A percentile compares a stretch with the other conserved stretches of the same genome.
Evolutionary conservation across 1,284 basidiomycete species (phyloP).

Genomic region (Gomphus bonarii): DNA sequence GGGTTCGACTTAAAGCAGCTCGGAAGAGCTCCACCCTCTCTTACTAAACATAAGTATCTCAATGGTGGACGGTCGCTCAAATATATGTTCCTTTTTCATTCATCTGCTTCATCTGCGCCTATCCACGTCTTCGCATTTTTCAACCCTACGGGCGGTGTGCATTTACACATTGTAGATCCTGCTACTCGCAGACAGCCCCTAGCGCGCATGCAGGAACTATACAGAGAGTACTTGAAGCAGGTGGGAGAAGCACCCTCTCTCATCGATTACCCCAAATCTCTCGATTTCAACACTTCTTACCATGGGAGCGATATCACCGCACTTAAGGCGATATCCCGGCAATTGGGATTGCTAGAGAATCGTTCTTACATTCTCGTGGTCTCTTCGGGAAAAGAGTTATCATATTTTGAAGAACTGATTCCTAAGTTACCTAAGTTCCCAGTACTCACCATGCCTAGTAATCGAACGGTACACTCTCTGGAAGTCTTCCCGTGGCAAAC

Average conservation of each 20-base stretch:
- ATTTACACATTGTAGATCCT: conserved; percentile 86
- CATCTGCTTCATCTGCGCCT: conserved; percentile 57
- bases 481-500: conserved; percentile 75
- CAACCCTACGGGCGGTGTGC: conserved; percentile 59
- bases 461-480: conserved; percentile 61
- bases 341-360: conserved; percentile 67
- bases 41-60: conserved; percentile 67
- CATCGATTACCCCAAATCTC: conserved; percentile 62
- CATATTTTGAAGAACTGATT: conserved; percentile 74
- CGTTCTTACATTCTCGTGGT: conserved; percentile 69
- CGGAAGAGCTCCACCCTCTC: conserved; percentile 47
- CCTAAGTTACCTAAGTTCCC: conserved; percentile 81
- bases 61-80: conserved; percentile 64
- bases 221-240: conserved; percentile 46
- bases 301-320: conserved; percentile 75
- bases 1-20: conserved; percentile 87
- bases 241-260: conserved; percentile 24
- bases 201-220: conserved; percentile 67
- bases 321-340: conserved; percentile 82
- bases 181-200: conserved; percentile 79
- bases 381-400: conserved; percentile 78
- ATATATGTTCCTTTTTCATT: conserved; percentile 91
- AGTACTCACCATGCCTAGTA: conserved; percentile 75
- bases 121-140: conserved; percentile 92
- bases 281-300: conserved; percentile 69